Conservation (phyloP, 1,284 basidiomycete species). For the Ustilago cynodontis region DNA sequence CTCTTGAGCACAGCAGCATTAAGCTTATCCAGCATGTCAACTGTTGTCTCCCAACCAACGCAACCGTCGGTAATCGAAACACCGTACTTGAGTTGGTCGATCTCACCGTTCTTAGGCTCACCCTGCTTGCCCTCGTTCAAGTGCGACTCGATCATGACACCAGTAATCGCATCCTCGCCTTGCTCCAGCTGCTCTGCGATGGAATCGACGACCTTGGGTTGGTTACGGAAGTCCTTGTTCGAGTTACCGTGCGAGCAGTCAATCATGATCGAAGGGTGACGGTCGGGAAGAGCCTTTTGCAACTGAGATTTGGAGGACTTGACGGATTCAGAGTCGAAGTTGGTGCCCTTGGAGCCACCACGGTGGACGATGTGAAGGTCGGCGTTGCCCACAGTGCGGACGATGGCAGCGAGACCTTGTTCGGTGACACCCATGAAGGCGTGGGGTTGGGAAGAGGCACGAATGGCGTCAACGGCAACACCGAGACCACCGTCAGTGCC, state of each 20-base stretch:
- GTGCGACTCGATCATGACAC: slow-evolving; percentile 97
- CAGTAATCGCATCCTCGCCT: slow-evolving; percentile 85
- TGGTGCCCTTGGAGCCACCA: slow-evolving; percentile 69
- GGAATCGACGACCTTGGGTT: slow-evolving; percentile 75
- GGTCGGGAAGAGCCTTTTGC: slow-evolving; percentile 69
- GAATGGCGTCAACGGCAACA: slow-evolving; percentile 69
- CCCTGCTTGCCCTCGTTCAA: slow-evolving; percentile 76
- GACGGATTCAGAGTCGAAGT: slow-evolving; percentile 79
- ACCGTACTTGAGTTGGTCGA: slow-evolving; percentile 66
- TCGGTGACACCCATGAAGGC: slow-evolving; percentile 69
- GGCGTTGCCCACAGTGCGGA: slow-evolving; percentile 89
- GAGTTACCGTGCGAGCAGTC: slow-evolving; percentile 69
- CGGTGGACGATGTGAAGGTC: slow-evolving; percentile 69
- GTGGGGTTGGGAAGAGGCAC: slow-evolving; percentile 64
- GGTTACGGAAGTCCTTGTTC: slow-evolving; percentile 70
- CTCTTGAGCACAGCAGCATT: slow-evolving; percentile 62
- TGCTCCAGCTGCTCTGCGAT: slow-evolving; percentile 83
- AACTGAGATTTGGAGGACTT: slow-evolving; percentile 81
- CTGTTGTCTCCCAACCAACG: slow-evolving; percentile 87
- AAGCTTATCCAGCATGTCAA: slow-evolving; percentile 69
- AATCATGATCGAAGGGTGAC: slow-evolving; percentile 66
- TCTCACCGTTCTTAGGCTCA: slow-evolving; percentile 66
- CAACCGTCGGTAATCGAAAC: slow-evolving; percentile 75
- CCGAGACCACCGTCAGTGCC: slow-evolving; percentile 87
- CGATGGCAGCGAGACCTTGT: slow-evolving; percentile 84